These are phyloP conservation scores for Golubevia sp. DNA, from an alignment of 1,284 basidiomycete genomes.

Conservation along the genomic window DNA sequence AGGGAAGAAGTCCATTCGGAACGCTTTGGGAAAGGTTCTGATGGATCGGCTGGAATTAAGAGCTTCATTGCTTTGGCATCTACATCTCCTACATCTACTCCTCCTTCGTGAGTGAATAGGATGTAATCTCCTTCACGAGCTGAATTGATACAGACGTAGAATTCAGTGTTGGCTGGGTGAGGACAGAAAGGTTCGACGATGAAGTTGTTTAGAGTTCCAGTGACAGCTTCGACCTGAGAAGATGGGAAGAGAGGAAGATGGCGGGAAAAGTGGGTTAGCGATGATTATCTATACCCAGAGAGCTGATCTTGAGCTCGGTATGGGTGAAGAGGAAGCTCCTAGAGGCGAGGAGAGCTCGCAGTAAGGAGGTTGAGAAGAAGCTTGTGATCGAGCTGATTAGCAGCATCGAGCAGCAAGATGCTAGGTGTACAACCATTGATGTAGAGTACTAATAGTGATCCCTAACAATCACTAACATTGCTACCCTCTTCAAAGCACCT, in stretches of 20 bases:
- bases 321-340: conserved; percentile 6
- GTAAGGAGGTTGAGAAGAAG: neutral
- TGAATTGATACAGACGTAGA: conserved; percentile 98
- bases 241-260: neutral
- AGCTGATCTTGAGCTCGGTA: no score
- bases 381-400: no score
- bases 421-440: no score
- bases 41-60: conserved; percentile 80
- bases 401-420: no score
- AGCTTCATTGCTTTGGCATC: conserved; percentile 95
- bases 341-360: neutral
- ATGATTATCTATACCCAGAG: no score
- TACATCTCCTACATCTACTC: conserved; percentile 98
- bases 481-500: no score
- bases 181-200: conserved; percentile 98
- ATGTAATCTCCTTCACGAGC: conserved; percentile 92
- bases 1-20: conserved; percentile 64
- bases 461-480: no score
- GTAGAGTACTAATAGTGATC: no score
- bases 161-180: conserved; percentile 90
- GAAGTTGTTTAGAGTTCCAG: conserved; percentile 94
- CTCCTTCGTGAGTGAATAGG: conserved; percentile 98
- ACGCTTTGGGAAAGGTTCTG: conserved; percentile 78
- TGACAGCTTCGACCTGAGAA: conserved; percentile 82
- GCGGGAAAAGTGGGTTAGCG: conserved; percentile 2